Conservation (phyloP, 345 rosid genomes). For the Ceriops zippeliana region DNA sequence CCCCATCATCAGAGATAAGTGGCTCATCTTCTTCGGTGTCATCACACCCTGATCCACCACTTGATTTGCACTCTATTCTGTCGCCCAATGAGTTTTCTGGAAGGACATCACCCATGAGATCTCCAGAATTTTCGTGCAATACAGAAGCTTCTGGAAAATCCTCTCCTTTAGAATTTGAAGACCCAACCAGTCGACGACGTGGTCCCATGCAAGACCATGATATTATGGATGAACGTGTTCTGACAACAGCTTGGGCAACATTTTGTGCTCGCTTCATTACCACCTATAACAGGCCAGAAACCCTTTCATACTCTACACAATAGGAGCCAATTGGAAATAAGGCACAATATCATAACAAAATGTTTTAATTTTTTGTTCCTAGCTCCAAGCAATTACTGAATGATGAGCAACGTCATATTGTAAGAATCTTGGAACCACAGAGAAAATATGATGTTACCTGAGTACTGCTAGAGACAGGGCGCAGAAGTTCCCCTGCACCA, state of each 20-base stretch:
- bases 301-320: neutral
- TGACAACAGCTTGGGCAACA: conserved; percentile 83
- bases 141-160: conserved; percentile 49
- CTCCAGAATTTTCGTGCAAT: conserved; percentile 42
- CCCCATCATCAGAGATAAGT: conserved; percentile 39
- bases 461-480: conserved; percentile 84
- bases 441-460: conserved; percentile 44
- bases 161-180: conserved; percentile 38
- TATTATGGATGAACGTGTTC: conserved; percentile 68
- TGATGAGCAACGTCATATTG: too few species aligned
- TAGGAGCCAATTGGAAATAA: neutral
- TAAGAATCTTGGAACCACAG: neutral
- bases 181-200: conserved; percentile 56
- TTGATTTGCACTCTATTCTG: conserved; percentile 32
- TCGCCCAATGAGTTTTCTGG: conserved; percentile 28
- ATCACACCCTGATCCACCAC: conserved; percentile 48
- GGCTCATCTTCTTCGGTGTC: conserved; percentile 70
- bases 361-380: neutral
- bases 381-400: too few species aligned
- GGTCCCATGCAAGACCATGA: conserved; percentile 97
- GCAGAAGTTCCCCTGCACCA: conserved; percentile 87
- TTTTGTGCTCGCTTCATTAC: conserved; percentile 88
- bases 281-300: conserved; percentile 41
- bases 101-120: conserved; percentile 30
- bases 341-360: neutral